phyloP scores from a whole-genome alignment of 352 stramenopile genomes.

The Globisporangium iwayamae region DNA sequence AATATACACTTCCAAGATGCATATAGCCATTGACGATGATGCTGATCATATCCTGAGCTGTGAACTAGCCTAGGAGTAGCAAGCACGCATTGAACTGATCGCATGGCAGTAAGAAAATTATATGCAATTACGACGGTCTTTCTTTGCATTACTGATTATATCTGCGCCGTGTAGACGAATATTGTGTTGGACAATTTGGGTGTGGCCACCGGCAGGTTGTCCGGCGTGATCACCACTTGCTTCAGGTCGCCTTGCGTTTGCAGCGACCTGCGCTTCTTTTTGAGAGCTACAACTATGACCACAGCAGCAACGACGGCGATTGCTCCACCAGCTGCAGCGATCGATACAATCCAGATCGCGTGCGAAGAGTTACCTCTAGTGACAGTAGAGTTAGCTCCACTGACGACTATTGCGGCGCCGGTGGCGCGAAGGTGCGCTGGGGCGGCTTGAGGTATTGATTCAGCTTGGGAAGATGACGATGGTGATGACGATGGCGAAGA shows the following conservation, averaged over 20 bases:
- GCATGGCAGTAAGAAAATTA: background rate
- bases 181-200: slow-evolving; percentile 32
- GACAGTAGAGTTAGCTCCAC: background rate
- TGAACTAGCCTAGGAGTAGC: background rate
- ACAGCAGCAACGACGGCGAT: slow-evolving; percentile 15
- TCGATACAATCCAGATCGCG: slow-evolving; percentile 19
- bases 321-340: slow-evolving; percentile 22
- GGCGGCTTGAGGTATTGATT: slow-evolving; percentile 4
- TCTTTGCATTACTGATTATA: slow-evolving; percentile 62
- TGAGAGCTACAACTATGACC: slow-evolving; percentile 15
- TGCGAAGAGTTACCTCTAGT: slow-evolving; percentile 1
- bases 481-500: background rate
- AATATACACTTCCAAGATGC: background rate
- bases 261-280: slow-evolving; percentile 14
- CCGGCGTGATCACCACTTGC: slow-evolving; percentile 46
- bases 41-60: background rate
- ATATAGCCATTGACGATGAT: slow-evolving; percentile 5
- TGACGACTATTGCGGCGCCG: background rate
- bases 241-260: slow-evolving; percentile 21
- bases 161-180: slow-evolving; percentile 54
- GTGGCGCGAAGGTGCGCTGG: background rate
- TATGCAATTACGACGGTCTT: background rate
- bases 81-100: background rate
- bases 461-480: background rate
- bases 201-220: slow-evolving; percentile 14